phyloP scores from a whole-genome alignment of 495 filamentous ascomycete species.

The Aspergillus sparsus region DNA sequence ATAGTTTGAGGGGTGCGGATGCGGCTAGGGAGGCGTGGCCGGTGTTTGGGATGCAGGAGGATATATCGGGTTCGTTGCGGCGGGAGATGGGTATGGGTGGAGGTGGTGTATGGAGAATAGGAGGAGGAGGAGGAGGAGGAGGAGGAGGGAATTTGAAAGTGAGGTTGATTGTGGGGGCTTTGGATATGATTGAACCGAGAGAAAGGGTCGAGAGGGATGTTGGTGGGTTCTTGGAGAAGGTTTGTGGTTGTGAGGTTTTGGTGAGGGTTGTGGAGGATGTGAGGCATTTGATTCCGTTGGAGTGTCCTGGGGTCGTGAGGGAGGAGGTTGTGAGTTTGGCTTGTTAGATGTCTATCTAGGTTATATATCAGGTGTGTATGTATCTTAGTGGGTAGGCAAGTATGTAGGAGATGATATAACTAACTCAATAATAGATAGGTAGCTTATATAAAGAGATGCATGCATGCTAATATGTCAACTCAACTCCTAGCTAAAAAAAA shows the following conservation, averaged over 20 bases:
- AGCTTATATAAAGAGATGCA: too few relatives aligned
- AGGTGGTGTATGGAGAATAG: too few relatives aligned
- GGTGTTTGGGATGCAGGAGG: constrained; percentile 42
- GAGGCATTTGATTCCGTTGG: constrained; percentile 26
- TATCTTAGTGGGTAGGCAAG: too few relatives aligned
- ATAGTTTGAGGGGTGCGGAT: constrained; percentile 34
- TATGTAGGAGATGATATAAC: too few relatives aligned
- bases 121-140: too few relatives aligned
- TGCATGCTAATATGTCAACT: too few relatives aligned
- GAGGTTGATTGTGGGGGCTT: constrained; percentile 31
- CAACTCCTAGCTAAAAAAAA: background rate
- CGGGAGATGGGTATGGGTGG: too few relatives aligned
- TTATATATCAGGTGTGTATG: too few relatives aligned
- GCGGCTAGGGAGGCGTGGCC: constrained; percentile 43
- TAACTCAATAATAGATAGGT: too few relatives aligned
- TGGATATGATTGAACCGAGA: constrained; percentile 39
- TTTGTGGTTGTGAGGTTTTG: constrained; percentile 12
- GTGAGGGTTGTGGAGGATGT: constrained; percentile 14
- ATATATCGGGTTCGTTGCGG: constrained; percentile 26
- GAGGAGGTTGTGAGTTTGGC: too few relatives aligned
- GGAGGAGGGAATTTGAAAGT: constrained; percentile 10
- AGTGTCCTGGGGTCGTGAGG: constrained; percentile 5
- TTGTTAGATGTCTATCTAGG: too few relatives aligned
- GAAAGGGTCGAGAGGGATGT: constrained; percentile 37
- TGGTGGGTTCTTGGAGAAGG: constrained; percentile 19